A percentile compares a stretch with the other conserved stretches of the same genome.
Evolutionary conservation across 192 early-diverging fungal genomes (phyloP).

Genomic region (Powellomyces hirtus): DNA sequence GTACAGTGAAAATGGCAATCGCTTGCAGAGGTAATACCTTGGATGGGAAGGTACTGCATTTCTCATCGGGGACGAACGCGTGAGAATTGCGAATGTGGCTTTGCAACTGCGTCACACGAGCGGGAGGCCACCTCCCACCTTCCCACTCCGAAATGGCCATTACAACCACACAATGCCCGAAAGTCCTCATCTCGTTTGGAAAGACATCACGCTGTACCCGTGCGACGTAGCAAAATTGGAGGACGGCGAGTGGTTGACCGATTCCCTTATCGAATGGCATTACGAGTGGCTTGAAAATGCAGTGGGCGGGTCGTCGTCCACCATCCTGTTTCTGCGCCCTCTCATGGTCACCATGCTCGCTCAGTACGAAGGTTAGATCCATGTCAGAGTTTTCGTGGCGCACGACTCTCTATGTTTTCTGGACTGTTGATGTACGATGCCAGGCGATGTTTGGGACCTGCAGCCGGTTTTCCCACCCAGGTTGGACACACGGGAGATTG

Average conservation of each 20-base stretch:
- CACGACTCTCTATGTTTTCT: neutral
- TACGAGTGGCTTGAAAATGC: conserved; percentile 29
- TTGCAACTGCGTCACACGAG: too few species aligned
- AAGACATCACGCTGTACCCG: conserved; percentile 18
- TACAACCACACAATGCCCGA: too few species aligned
- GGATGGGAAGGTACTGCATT: too few species aligned
- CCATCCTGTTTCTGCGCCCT: conserved; percentile 31
- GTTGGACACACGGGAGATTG: neutral
- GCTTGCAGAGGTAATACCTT: too few species aligned
- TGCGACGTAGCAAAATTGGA: conserved; percentile 27
- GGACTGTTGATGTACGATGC: neutral
- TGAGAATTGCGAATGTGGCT: too few species aligned
- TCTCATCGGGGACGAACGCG: too few species aligned
- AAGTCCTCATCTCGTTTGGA: conserved; percentile 8
- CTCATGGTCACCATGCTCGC: conserved; percentile 32
- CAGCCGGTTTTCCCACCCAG: neutral
- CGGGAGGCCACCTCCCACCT: too few species aligned
- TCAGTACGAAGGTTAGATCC: neutral
- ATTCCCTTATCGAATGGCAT: conserved; percentile 42
- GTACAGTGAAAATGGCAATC: too few species aligned
- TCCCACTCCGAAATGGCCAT: too few species aligned
- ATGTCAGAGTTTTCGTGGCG: neutral
- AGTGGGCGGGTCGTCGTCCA: neutral
- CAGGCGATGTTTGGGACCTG: too few species aligned
- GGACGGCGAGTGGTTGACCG: conserved; percentile 44